Evolutionary conservation across 371 early-diverging fungal species (phyloP).

Genomic region (Saksenaea vasiformis): DNA sequence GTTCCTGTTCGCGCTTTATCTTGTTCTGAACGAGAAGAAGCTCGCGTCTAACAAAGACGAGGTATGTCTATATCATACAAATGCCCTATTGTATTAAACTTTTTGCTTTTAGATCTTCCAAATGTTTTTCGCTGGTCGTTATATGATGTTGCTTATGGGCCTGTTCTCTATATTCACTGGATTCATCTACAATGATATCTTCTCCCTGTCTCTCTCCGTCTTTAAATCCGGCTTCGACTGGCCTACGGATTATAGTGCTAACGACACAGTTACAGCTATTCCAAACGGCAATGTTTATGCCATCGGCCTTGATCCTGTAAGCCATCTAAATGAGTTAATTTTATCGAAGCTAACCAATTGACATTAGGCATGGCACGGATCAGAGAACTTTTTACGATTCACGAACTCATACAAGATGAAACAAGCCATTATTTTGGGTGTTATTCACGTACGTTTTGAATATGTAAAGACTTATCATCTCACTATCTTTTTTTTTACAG

Average conservation of each 20-base stretch:
- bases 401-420: slow-evolving; percentile 99
- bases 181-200: slow-evolving; percentile 97
- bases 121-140: slow-evolving; percentile 96
- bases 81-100: not conserved
- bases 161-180: slow-evolving; percentile 98
- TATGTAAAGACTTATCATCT: not conserved
- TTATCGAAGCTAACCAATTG: not conserved
- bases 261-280: slow-evolving; percentile 42
- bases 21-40: slow-evolving; percentile 84
- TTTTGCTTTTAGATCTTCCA: slow-evolving; percentile 63
- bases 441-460: slow-evolving; percentile 76
- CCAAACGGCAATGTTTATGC: slow-evolving; percentile 60
- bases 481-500: slow-evolving; percentile 28
- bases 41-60: slow-evolving; percentile 76
- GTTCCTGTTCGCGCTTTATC: slow-evolving; percentile 73
- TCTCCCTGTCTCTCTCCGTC: slow-evolving; percentile 81
- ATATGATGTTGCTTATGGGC: slow-evolving; percentile 97
- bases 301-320: slow-evolving; percentile 82
- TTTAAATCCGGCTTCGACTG: slow-evolving; percentile 83
- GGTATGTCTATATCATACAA: slow-evolving; percentile 27
- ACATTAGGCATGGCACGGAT: slow-evolving; percentile 90
- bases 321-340: slow-evolving; percentile 3
- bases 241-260: slow-evolving; percentile 48
- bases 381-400: slow-evolving; percentile 93
- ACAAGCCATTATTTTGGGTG: slow-evolving; percentile 97